phyloP scores from a whole-genome alignment of 208 protist species.

The Acanthamoeba castellanii region DNA sequence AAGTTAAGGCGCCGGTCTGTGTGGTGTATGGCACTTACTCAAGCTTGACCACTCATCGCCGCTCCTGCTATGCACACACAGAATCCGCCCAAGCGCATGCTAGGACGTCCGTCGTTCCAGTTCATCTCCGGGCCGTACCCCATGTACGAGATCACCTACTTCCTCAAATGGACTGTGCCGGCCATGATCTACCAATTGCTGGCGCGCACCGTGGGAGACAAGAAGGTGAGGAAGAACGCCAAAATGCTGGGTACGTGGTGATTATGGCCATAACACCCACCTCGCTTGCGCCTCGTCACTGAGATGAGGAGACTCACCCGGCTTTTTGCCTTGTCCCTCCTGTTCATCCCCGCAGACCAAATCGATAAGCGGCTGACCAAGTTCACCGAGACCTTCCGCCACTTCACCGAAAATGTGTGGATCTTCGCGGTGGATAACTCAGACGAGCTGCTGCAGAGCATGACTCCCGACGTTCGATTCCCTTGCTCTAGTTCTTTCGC shows the following conservation, averaged over 20 bases:
- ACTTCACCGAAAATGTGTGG: slow-evolving; percentile 84
- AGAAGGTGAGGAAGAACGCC: slow-evolving; percentile 59
- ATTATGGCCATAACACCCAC: background rate
- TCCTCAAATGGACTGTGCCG: slow-evolving; percentile 81
- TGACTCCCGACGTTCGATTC: slow-evolving; percentile 5
- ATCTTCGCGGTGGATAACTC: slow-evolving; percentile 72
- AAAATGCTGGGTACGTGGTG: background rate
- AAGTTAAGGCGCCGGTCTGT: background rate
- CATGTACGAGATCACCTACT: slow-evolving; percentile 81
- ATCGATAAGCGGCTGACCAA: slow-evolving; percentile 75
- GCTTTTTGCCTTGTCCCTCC: background rate
- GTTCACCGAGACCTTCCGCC: slow-evolving; percentile 82
- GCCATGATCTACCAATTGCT: slow-evolving; percentile 56
- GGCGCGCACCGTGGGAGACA: slow-evolving; percentile 7
- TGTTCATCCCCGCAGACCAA: slow-evolving; percentile 60
- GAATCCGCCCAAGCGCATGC: slow-evolving; percentile 81
- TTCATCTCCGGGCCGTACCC: slow-evolving; percentile 74
- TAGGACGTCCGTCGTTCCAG: slow-evolving; percentile 74
- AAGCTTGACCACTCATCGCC: background rate
- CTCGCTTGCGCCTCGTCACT: background rate
- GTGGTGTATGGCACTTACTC: no score
- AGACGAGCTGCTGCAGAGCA: slow-evolving; percentile 54
- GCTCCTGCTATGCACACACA: background rate
- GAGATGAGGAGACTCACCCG: background rate
- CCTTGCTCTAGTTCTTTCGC: background rate